phyloP scores from a whole-genome alignment of 192 early-diverging fungal genomes.

The Obelidium mucronatum region DNA sequence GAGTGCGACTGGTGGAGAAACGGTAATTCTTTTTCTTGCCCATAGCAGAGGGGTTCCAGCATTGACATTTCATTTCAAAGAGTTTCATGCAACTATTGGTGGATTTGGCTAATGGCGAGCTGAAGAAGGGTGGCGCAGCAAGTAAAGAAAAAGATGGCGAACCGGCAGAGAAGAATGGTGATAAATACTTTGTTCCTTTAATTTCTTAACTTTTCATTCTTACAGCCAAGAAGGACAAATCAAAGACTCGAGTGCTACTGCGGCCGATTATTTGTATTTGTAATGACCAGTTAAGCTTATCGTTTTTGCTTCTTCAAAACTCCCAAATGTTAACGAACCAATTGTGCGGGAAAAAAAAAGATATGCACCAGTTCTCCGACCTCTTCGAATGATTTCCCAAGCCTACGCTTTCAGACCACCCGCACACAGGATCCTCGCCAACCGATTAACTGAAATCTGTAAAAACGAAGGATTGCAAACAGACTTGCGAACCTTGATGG shows the following conservation, averaged over 20 bases:
- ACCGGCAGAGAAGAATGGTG: neutral
- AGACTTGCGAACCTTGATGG: slow-evolving; percentile 78
- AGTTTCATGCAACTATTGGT: slow-evolving; percentile 86
- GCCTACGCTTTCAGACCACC: slow-evolving; percentile 75
- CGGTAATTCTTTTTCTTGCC: slow-evolving; percentile 48
- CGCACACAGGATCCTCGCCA: slow-evolving; percentile 65
- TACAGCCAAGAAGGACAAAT: slow-evolving; percentile 25
- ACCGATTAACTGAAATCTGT: slow-evolving; percentile 84
- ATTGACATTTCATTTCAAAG: slow-evolving; percentile 33
- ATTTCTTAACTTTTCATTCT: neutral
- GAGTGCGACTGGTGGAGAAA: slow-evolving; percentile 68
- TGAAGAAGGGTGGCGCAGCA: slow-evolving; percentile 3
- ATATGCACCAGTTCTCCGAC: slow-evolving; percentile 87
- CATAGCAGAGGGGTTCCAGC: neutral
- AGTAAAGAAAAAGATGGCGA: neutral
- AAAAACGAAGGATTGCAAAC: slow-evolving; percentile 72
- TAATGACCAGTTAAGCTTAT: slow-evolving; percentile 81
- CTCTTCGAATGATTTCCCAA: slow-evolving; percentile 81
- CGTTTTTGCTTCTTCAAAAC: neutral
- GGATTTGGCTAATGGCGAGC: slow-evolving; percentile 52
- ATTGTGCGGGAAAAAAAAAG: slow-evolving; percentile 42
- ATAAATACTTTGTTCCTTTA: neutral
- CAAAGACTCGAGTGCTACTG: slow-evolving; percentile 56
- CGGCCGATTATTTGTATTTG: slow-evolving; percentile 99
- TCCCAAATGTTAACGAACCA: neutral